Percentiles rank a stretch among this genome's conserved stretches.
These are phyloP conservation scores for Trichocomaceae sp. DNA, from an alignment of 2,329 filamentous ascomycete genomes.

Conservation along the genomic window DNA sequence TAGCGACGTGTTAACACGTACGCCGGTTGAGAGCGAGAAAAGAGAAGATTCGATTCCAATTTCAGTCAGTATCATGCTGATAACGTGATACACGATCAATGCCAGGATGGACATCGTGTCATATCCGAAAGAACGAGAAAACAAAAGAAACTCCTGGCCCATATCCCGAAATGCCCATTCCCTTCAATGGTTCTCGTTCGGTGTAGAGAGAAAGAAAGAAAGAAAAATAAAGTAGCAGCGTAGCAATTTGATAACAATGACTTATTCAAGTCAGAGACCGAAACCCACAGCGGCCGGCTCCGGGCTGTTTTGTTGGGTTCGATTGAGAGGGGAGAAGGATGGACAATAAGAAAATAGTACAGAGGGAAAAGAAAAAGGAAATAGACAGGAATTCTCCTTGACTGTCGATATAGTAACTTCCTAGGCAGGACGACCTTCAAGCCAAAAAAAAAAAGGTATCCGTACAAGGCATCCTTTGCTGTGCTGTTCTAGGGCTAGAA, in stretches of 20 bases:
- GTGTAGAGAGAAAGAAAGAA: too few species aligned
- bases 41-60: not conserved
- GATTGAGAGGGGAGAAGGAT: conserved; percentile 4
- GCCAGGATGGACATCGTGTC: not conserved
- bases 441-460: not conserved
- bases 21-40: not conserved
- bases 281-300: not conserved
- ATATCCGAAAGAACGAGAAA: conserved; percentile 14
- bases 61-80: not conserved
- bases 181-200: not conserved
- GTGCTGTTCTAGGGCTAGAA: conserved; percentile 15
- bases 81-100: not conserved
- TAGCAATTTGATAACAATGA: not conserved
- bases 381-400: too few species aligned
- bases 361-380: conserved; percentile 25
- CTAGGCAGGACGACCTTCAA: not conserved
- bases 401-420: not conserved
- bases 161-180: not conserved
- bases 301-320: not conserved
- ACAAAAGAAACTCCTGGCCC: conserved; percentile 16
- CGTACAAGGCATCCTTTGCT: not conserved
- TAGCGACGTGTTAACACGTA: not conserved
- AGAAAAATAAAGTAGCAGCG: not conserved
- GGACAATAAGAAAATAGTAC: conserved; percentile 19
- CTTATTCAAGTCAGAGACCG: not conserved